Base-by-base conservation (phyloP, 768 basidiomycete species). In the Agaricus subrufescens region DNA sequence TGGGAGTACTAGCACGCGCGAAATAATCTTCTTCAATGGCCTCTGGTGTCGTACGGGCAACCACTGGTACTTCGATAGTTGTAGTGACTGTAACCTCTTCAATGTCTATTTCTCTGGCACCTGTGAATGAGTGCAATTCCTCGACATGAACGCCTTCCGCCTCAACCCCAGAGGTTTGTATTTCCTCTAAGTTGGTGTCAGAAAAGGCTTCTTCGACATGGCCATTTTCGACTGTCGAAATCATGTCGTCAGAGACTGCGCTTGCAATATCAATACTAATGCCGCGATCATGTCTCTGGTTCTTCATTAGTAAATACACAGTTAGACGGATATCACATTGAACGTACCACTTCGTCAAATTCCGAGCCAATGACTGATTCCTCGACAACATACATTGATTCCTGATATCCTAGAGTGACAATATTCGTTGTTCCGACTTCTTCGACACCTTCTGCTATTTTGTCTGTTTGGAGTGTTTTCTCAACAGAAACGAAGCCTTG, bases 331-430 rank as follows among this genome's bases (percentile, higher is more conserved):
- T 56, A 10, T 19, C 19, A 7, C 9, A 34, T 8, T 10, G 31
- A 38, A 62, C 70, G 46, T 58, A 75, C 75, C 68, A 63, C 68
- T 11, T 56, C 50, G 25, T 68, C 60, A 12, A 63, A 69, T 43
- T 74, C 71, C 1, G 62, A 62, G 25, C 50, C 58, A 4, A 63
- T 66, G 30, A 60, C 40, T 8, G 66, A 59, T 61, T 73, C 75
- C 55, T 74, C 73, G 10, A 74, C 65, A 42, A 58, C 52, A 57
- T 69, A 68, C 3, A 49, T 25, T 8, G 40, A 34, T 25, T 50
- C 29, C 14, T 42, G 27, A 14, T 48, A 23, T 9, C 27, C 15
- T 27, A 15, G 39, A 50, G n/a, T 14, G 54, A 42, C 19, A 19
- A 15, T 15, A n/a, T 5, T 34, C 11, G 48, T 34, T 19, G 38